Conservation (phyloP, 352 stramenopile species). For the Phytophthora pseudosyringae region DNA sequence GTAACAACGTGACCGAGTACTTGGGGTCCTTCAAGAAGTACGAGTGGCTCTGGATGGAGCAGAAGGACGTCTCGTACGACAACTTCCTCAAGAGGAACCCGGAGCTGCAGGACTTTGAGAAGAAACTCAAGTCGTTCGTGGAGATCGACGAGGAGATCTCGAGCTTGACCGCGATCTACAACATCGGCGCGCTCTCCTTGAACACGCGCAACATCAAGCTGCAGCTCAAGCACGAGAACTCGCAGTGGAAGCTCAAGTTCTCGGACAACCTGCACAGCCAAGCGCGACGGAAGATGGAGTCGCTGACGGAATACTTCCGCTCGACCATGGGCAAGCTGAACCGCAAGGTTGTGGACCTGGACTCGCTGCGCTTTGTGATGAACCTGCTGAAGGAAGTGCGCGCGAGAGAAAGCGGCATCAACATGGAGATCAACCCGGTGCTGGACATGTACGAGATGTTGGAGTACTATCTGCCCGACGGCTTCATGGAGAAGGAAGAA, state of each 20-base stretch:
- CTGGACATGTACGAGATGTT: constrained; percentile 99
- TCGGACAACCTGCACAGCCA: constrained; percentile 97
- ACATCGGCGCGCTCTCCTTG: constrained; percentile 97
- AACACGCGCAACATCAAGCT: constrained; percentile 97
- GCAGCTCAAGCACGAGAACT: constrained; percentile 96
- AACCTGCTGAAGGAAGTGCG: constrained; percentile 97
- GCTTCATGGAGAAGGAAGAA: constrained; percentile 99
- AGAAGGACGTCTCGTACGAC: constrained; percentile 96
- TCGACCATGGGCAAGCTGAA: constrained; percentile 93
- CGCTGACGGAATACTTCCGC: constrained; percentile 97
- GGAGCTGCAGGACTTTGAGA: constrained; percentile 96
- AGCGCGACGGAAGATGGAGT: constrained; percentile 92
- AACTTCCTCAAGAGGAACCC: constrained; percentile 95
- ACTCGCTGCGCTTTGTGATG: constrained; percentile 98
- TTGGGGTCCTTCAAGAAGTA: constrained; percentile 95
- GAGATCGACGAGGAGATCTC: constrained; percentile 96
- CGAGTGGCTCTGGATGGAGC: constrained; percentile 98
- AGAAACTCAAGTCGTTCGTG: constrained; percentile 96
- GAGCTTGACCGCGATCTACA: constrained; percentile 86
- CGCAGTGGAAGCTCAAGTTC: constrained; percentile 98
- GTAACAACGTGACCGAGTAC: constrained; percentile 98
- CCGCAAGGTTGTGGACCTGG: constrained; percentile 95
- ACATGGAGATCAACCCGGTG: constrained; percentile 98
- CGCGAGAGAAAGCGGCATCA: constrained; percentile 97
- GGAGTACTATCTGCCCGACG: constrained; percentile 92